Evolutionary conservation across 1,284 basidiomycete species (phyloP).

Genomic region (Gastroboletus turbinatus): DNA sequence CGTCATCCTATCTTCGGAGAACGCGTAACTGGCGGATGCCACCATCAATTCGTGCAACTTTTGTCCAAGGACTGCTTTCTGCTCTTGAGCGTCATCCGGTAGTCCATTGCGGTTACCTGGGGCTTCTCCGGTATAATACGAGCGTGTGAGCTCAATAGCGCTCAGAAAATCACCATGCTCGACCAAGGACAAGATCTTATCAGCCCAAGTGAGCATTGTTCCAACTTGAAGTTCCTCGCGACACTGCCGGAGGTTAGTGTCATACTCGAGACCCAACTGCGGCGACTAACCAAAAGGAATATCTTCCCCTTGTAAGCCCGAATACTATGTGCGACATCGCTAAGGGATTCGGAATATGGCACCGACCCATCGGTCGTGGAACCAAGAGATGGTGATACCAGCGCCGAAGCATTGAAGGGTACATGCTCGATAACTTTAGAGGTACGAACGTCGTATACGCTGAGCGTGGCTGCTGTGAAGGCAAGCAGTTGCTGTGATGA

Average conservation of each 20-base stretch:
- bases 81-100: constrained; percentile 61
- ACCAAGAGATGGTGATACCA: constrained; percentile 54
- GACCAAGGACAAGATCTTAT: constrained; percentile 84
- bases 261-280: background rate
- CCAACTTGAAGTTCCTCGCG: constrained; percentile 77
- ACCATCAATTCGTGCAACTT: constrained; percentile 83
- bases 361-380: constrained; percentile 47
- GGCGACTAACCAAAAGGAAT: constrained; percentile 76
- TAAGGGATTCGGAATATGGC: constrained; percentile 49
- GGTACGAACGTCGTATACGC: constrained; percentile 68
- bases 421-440: constrained; percentile 58
- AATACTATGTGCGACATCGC: constrained; percentile 71
- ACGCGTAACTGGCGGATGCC: constrained; percentile 87
- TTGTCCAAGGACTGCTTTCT: constrained; percentile 68
- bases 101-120: constrained; percentile 89
- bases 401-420: constrained; percentile 52
- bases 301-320: constrained; percentile 87
- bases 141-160: constrained; percentile 84
- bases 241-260: constrained; percentile 43
- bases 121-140: constrained; percentile 82
- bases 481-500: constrained; percentile 57
- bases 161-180: constrained; percentile 85
- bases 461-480: constrained; percentile 57
- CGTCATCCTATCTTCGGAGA: constrained; percentile 91
- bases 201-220: constrained; percentile 92